phyloP scores from a whole-genome alignment of 1,284 basidiomycete species.

The Athelia sp. region DNA sequence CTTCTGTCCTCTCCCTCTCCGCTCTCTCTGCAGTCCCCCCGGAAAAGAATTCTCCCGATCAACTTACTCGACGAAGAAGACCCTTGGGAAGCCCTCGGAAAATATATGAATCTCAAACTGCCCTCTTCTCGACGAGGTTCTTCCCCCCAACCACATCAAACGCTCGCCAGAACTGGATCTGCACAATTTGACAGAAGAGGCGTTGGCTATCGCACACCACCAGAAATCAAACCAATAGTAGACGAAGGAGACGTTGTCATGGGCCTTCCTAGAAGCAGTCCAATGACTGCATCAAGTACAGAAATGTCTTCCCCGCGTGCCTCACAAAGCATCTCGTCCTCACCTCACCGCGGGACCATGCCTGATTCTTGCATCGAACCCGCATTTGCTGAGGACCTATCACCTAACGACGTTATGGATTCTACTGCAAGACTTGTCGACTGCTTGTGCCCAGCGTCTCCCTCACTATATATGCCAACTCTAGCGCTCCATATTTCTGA shows the following conservation, averaged over 20 bases:
- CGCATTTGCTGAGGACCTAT: background rate
- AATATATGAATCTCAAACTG: background rate
- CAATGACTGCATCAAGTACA: background rate
- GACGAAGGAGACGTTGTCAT: background rate
- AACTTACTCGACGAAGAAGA: conserved; percentile 36
- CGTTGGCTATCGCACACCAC: background rate
- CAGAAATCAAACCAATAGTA: background rate
- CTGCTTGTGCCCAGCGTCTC: background rate
- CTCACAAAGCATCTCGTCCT: background rate
- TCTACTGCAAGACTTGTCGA: background rate
- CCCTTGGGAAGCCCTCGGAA: conserved; percentile 40
- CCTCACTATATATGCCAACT: background rate
- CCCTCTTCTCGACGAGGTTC: background rate
- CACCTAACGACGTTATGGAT: background rate
- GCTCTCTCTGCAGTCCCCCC: conserved; percentile 4
- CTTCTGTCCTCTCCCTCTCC: conserved; percentile 3
- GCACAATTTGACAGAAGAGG: background rate
- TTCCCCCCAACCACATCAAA: background rate
- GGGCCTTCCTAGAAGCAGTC: background rate
- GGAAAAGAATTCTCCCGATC: conserved; percentile 4
- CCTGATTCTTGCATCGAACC: background rate
- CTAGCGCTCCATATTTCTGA: background rate
- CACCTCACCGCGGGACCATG: background rate
- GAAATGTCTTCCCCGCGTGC: background rate
- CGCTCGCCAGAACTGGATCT: background rate